These are phyloP conservation scores for Funneliformis caledonium DNA, from an alignment of 371 early-diverging fungal species.

Conservation along the genomic window DNA sequence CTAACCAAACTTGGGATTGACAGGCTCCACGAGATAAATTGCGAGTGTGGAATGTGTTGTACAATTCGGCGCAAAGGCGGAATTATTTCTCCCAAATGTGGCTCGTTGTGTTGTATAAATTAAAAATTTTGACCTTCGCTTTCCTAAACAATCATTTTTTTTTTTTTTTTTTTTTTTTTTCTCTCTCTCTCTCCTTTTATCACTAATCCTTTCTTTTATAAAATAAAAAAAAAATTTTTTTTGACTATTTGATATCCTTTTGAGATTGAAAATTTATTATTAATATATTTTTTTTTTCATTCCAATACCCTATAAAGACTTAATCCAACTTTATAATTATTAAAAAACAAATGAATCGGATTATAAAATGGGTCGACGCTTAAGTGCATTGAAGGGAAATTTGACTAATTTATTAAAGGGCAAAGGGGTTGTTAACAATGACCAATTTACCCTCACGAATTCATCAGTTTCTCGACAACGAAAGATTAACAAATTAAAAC, in stretches of 20 bases:
- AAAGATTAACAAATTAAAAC: neutral
- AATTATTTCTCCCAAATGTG: constrained; percentile 1
- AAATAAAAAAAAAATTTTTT: neutral
- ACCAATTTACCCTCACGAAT: neutral
- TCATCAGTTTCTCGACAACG: neutral
- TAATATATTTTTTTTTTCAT: too few relatives aligned
- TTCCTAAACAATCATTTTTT: neutral
- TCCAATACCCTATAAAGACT: neutral
- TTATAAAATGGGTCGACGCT: constrained; percentile 20
- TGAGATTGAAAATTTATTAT: too few relatives aligned
- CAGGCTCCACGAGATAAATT: constrained; percentile 1
- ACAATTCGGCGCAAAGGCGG: constrained; percentile 23
- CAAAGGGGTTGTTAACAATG: neutral
- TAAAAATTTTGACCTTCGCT: neutral
- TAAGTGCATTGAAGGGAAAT: constrained; percentile 10
- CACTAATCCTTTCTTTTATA: neutral
- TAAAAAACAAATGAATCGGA: neutral
- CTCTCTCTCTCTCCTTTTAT: neutral
- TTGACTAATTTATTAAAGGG: neutral
- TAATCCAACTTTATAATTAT: neutral
- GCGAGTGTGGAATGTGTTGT: neutral
- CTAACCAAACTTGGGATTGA: neutral
- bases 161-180: neutral
- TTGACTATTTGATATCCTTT: too few relatives aligned
- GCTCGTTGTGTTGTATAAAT: neutral